Evolutionary conservation across 495 filamentous ascomycete species (phyloP), one percentile per base, ranked within the genome.

Genomic region (Margaritispora aquatica): DNA sequence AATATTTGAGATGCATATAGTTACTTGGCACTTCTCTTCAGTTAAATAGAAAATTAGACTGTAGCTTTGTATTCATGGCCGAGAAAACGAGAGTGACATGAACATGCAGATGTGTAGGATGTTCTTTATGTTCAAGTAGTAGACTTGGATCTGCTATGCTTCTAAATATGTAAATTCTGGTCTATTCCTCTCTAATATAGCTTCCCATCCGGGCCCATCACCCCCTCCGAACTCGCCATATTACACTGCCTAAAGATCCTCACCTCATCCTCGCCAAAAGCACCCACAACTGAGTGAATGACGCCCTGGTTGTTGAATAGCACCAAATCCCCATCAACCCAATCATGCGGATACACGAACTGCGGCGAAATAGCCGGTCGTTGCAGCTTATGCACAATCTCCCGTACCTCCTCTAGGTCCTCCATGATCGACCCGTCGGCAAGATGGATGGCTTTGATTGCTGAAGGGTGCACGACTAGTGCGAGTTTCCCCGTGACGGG

Each of bases 231-330:
- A 24, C 81, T 84, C 26, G 86, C 85, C 68, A 88, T 74, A 66
- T 89, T 89, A 70, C 86, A 89, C 75, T 90, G 87, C 49, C 86
- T 71, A 62, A 90, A 89, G 57, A 90, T 60, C 24, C 87, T 70
- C 21, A 88, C 81, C 74, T 89, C 86, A 31, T 86, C 84, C 23
- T 82, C 76, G 31, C 77, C 78, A 69, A 90, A 89, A 0, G 84
- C 84, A 1, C 86, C 87, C 0, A 88, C 86, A 29, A 89, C 86
- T 2, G 80, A 81, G 68, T 90, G 87, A 54, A 89, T 61, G 22
- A 88, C 77, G 0, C 86, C 86, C 9, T 84, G 80, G 66, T 89
- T 89, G 63, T 89, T 83, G 67, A 89, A 89, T 41, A 89, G 68
- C 2, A 88, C 87, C 54, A 88, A 68, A 63, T 88, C 86, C 7